Conservation (phyloP, 306 rosid species). For the Prinsepia uniflora region DNA sequence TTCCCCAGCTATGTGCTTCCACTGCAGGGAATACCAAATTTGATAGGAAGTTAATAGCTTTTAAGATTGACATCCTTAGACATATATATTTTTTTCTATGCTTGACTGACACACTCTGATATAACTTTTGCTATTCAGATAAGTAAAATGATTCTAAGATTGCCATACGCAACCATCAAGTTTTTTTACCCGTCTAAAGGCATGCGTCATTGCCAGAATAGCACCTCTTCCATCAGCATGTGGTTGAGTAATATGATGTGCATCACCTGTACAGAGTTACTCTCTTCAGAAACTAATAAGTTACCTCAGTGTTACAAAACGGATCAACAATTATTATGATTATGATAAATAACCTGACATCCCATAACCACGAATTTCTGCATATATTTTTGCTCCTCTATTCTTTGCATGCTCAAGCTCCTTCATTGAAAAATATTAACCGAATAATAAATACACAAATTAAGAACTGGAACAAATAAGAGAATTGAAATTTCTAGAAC, state of each 20-base stretch:
- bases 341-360: conserved; percentile 61
- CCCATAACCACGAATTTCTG: conserved; percentile 92
- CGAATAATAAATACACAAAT: conserved; percentile 22
- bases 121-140: not conserved
- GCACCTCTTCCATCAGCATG: conserved; percentile 88
- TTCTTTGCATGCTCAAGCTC: conserved; percentile 84
- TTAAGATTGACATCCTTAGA: not conserved
- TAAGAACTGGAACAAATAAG: conserved; percentile 9
- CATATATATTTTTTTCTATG: no score
- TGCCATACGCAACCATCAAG: conserved; percentile 4
- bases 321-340: conserved; percentile 12
- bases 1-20: no score
- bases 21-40: no score
- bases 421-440: conserved; percentile 34
- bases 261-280: conserved; percentile 59
- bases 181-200: conserved; percentile 69
- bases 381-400: conserved; percentile 84
- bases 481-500: not conserved
- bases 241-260: conserved; percentile 92
- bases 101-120: not conserved
- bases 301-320: conserved; percentile 9
- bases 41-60: no score
- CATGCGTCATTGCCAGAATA: conserved; percentile 82
- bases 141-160: not conserved
- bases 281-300: conserved; percentile 26